These are phyloP conservation scores for Amaranthus palmeri DNA, from an alignment of 148 eudicot species.

Conservation along the genomic window DNA sequence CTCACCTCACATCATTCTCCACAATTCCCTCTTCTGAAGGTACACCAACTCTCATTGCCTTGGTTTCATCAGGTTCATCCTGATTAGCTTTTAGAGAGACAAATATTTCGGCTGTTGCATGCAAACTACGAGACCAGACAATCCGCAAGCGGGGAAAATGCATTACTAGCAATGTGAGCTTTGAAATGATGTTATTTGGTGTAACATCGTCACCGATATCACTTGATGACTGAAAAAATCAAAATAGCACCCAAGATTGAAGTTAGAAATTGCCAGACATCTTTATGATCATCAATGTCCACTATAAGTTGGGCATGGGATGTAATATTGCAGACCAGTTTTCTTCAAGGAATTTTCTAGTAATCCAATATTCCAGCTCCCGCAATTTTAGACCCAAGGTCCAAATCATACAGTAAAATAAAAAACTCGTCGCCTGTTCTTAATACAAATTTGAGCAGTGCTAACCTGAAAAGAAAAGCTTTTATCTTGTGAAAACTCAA, in stretches of 20 bases:
- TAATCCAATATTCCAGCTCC: not conserved
- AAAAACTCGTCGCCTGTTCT: not conserved
- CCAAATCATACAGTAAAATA: not conserved
- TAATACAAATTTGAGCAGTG: not conserved
- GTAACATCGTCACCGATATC: conserved; percentile 94
- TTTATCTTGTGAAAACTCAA: conserved; percentile 97
- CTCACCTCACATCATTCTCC: conserved; percentile 90
- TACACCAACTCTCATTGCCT: conserved; percentile 92
- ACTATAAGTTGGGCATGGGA: not conserved
- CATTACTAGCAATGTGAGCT: conserved; percentile 80
- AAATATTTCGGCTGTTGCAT: conserved; percentile 97
- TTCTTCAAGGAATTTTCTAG: not conserved
- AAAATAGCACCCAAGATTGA: conserved; percentile 4
- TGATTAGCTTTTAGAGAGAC: conserved; percentile 86
- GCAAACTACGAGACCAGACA: conserved; percentile 97
- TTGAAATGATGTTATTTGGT: conserved; percentile 82
- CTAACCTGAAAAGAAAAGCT: conserved; percentile 98
- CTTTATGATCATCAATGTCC: not conserved
- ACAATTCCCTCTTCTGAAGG: conserved; percentile 95
- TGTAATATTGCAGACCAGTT: not conserved
- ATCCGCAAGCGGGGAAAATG: conserved; percentile 97
- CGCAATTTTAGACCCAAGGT: not conserved
- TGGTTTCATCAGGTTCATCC: conserved; percentile 91
- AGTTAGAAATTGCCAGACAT: not conserved
- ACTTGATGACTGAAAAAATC: conserved; percentile 68